Evolutionary conservation across 2,329 filamentous ascomycete genomes (phyloP).

Genomic region (Claviceps pusilla): DNA sequence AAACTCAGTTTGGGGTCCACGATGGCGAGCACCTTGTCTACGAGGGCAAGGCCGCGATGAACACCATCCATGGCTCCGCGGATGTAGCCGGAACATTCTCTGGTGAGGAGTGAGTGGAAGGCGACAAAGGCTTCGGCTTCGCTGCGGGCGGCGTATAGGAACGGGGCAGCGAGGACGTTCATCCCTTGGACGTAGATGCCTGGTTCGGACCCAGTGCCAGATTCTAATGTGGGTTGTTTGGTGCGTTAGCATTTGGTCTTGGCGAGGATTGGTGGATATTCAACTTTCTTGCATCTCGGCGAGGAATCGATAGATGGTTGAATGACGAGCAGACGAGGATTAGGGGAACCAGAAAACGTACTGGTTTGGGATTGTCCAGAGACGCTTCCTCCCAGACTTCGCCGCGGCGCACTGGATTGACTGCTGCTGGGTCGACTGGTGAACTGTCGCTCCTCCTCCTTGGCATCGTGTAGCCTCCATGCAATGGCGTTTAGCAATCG

Average conservation of each 20-base stretch:
- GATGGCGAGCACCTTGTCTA: slow-evolving; percentile 82
- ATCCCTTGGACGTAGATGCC: slow-evolving; percentile 96
- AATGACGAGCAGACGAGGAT: neutral
- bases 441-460: slow-evolving; percentile 30
- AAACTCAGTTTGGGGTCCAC: slow-evolving; percentile 78
- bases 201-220: slow-evolving; percentile 42
- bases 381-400: slow-evolving; percentile 18
- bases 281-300: neutral
- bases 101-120: slow-evolving; percentile 75
- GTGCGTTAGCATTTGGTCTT: slow-evolving; percentile 14
- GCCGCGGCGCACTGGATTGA: slow-evolving; percentile 18
- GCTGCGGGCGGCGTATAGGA: slow-evolving; percentile 84
- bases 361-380: slow-evolving; percentile 25
- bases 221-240: slow-evolving; percentile 45
- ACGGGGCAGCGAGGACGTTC: slow-evolving; percentile 93
- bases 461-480: slow-evolving; percentile 78
- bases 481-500: slow-evolving; percentile 88
- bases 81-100: slow-evolving; percentile 85
- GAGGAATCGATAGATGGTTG: neutral
- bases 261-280: neutral
- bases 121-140: slow-evolving; percentile 89
- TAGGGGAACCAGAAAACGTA: slow-evolving; percentile 19
- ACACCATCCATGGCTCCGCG: slow-evolving; percentile 94
- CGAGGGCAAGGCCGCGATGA: slow-evolving; percentile 75
- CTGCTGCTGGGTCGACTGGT: slow-evolving; percentile 23